phyloP scores from a whole-genome alignment of 2,329 filamentous ascomycete genomes.

The Sordariomycetes sp. region DNA sequence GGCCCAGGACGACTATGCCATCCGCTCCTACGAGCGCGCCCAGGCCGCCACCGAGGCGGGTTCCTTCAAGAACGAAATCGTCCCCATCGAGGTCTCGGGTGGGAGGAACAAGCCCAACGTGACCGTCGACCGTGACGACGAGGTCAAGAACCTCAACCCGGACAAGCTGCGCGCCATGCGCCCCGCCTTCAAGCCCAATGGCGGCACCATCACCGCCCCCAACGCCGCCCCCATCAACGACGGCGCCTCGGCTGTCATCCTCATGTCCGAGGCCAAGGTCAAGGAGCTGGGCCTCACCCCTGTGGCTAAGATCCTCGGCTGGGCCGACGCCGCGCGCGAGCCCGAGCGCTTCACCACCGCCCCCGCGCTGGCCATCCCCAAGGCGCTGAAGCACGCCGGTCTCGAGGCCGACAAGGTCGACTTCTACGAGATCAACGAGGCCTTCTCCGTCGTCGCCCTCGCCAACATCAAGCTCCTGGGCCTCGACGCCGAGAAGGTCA shows the following conservation, averaged over 20 bases:
- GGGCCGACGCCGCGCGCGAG: constrained; percentile 86
- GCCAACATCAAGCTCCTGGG: constrained; percentile 90
- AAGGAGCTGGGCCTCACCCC: constrained; percentile 87
- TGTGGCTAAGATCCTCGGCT: constrained; percentile 91
- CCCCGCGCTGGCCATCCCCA: constrained; percentile 87
- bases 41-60: constrained; percentile 75
- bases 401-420: constrained; percentile 70
- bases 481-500: constrained; percentile 76
- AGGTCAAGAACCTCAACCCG: constrained; percentile 86
- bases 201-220: constrained; percentile 86
- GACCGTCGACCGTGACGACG: constrained; percentile 77
- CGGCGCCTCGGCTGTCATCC: constrained; percentile 81
- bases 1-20: constrained; percentile 91
- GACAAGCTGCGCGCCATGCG: constrained; percentile 79
- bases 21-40: constrained; percentile 88
- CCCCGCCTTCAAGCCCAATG: constrained; percentile 67
- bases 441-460: constrained; percentile 91
- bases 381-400: constrained; percentile 91
- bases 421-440: constrained; percentile 98
- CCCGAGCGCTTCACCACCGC: constrained; percentile 95
- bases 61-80: constrained; percentile 76
- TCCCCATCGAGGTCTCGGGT: constrained; percentile 76
- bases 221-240: constrained; percentile 97
- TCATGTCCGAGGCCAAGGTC: constrained; percentile 88
- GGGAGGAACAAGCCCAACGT: constrained; percentile 82